These are phyloP conservation scores for Neltuma alba DNA, from an alignment of 306 rosid genomes.

Conservation along the genomic window DNA sequence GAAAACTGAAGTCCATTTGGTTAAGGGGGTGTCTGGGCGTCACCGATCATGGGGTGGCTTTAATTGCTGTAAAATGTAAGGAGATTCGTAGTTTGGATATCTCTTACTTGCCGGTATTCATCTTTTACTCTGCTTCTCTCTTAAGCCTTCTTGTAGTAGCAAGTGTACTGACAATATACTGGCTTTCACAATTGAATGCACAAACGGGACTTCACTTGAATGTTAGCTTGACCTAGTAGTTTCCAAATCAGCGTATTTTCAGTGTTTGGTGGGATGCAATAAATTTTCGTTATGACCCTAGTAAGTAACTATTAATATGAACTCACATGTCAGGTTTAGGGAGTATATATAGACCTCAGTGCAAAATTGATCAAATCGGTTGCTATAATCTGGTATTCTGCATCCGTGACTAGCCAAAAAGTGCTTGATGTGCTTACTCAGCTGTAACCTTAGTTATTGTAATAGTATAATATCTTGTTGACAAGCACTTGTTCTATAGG, in stretches of 20 bases:
- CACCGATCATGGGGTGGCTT: slow-evolving; percentile 66
- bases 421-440: background rate
- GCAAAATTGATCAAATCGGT: background rate
- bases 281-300: background rate
- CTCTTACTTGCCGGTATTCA: slow-evolving; percentile 72
- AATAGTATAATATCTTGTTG: background rate
- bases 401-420: background rate
- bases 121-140: background rate
- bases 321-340: slow-evolving; percentile 3
- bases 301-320: background rate
- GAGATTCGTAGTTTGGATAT: slow-evolving; percentile 69
- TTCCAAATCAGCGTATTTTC: background rate
- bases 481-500: background rate
- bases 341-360: background rate
- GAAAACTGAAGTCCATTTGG: slow-evolving; percentile 52
- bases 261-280: background rate
- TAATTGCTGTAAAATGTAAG: slow-evolving; percentile 72
- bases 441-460: background rate
- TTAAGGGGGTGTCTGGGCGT: slow-evolving; percentile 71
- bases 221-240: background rate
- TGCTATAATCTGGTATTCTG: background rate
- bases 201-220: slow-evolving; percentile 3
- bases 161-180: background rate
- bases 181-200: background rate
- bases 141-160: background rate